phyloP scores from a whole-genome alignment of 352 stramenopile genomes.

The Phytophthora macrochlamydospora region DNA sequence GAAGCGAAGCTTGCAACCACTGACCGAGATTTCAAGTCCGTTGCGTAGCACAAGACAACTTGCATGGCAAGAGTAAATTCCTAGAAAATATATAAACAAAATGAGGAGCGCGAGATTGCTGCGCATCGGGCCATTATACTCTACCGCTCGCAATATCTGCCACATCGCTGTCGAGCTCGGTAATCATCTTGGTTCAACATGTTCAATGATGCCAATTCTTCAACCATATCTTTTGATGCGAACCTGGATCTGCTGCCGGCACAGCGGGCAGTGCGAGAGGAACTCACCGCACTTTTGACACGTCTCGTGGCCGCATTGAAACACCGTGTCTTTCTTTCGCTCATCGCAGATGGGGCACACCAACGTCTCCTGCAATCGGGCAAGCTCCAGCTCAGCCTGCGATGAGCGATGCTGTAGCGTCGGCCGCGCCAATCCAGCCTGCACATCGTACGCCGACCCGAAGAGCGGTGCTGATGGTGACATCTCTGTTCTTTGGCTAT shows the following conservation, averaged over 20 bases:
- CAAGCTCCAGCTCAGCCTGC: slow-evolving; percentile 61
- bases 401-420: slow-evolving; percentile 48
- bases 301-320: slow-evolving; percentile 87
- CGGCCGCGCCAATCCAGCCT: slow-evolving; percentile 9
- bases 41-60: slow-evolving; percentile 6
- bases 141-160: slow-evolving; percentile 6
- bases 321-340: slow-evolving; percentile 77
- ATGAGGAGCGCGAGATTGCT: slow-evolving; percentile 25
- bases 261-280: slow-evolving; percentile 72
- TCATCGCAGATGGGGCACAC: slow-evolving; percentile 83
- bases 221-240: slow-evolving; percentile 76
- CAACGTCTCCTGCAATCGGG: slow-evolving; percentile 62
- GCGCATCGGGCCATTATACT: slow-evolving; percentile 8
- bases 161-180: background rate
- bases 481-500: slow-evolving; percentile 15
- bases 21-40: background rate
- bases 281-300: slow-evolving; percentile 59
- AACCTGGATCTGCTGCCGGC: slow-evolving; percentile 71
- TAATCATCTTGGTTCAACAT: slow-evolving; percentile 3
- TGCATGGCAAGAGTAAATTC: slow-evolving; percentile 12
- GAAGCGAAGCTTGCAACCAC: background rate
- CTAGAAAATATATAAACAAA: slow-evolving; percentile 36
- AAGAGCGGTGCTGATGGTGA: slow-evolving; percentile 34
- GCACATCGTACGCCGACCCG: slow-evolving; percentile 16
- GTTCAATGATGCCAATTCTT: background rate